These are phyloP conservation scores for Lepiota brunneoincarnata DNA, from an alignment of 768 basidiomycete species.

Conservation along the genomic window DNA sequence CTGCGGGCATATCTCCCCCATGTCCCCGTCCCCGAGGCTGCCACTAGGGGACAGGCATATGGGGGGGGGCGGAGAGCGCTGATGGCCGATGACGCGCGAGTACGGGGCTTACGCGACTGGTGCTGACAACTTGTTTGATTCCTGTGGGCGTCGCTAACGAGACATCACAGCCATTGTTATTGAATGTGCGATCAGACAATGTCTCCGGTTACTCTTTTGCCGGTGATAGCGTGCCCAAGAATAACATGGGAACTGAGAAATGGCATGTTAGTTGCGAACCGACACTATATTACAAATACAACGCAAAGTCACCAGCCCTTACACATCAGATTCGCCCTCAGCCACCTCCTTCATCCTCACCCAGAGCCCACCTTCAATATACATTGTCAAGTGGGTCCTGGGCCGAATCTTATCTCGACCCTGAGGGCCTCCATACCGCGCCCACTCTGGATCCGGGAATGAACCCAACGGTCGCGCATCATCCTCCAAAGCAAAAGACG, in stretches of 20 bases:
- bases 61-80: neutral
- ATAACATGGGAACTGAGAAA: neutral
- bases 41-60: neutral
- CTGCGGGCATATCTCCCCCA: neutral
- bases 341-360: neutral
- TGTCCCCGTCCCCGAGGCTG: neutral
- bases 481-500: slow-evolving; percentile 36
- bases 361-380: slow-evolving; percentile 12
- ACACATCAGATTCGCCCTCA: neutral
- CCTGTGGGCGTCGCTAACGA: too few species aligned
- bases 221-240: neutral
- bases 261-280: too few species aligned
- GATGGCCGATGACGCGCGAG: too few species aligned
- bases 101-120: too few species aligned
- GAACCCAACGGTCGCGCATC: slow-evolving; percentile 40
- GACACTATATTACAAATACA: too few species aligned
- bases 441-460: slow-evolving; percentile 43
- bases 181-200: neutral
- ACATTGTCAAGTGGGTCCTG: slow-evolving; percentile 39
- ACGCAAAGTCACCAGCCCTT: too few species aligned
- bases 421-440: slow-evolving; percentile 24
- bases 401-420: slow-evolving; percentile 40
- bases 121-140: too few species aligned
- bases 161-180: neutral
- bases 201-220: neutral